Percentiles rank a stretch among this genome's conserved stretches.
phyloP scores from a whole-genome alignment of 805 yeast genomes.

The Isabelozyma gotoi region DNA sequence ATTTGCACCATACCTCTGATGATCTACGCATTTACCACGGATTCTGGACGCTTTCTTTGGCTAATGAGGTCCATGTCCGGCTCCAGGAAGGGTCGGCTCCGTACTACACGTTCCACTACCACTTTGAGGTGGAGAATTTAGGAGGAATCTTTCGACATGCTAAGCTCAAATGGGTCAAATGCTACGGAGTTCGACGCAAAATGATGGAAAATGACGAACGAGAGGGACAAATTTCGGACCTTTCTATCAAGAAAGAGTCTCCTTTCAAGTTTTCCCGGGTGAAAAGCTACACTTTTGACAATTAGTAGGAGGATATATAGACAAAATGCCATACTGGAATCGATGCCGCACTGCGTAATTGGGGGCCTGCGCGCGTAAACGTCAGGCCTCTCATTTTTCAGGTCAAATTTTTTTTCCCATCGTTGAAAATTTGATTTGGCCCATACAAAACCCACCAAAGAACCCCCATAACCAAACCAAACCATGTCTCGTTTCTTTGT shows the following conservation, averaged over 20 bases:
- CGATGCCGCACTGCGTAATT: constrained; percentile 9
- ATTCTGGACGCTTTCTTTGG: constrained; percentile 56
- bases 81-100: constrained; percentile 60
- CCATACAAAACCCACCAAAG: neutral
- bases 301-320: neutral
- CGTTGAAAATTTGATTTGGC: constrained; percentile 21
- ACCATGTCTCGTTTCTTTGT: constrained; percentile 90
- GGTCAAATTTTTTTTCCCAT: constrained; percentile 16
- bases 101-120: constrained; percentile 63
- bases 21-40: constrained; percentile 42
- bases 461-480: constrained; percentile 2
- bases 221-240: constrained; percentile 46
- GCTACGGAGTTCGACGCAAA: constrained; percentile 52
- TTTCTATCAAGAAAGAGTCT: constrained; percentile 69
- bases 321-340: neutral
- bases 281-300: constrained; percentile 26
- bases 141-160: constrained; percentile 63
- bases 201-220: constrained; percentile 42
- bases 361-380: constrained; percentile 5
- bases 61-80: constrained; percentile 47
- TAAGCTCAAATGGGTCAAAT: constrained; percentile 69
- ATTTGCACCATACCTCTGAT: constrained; percentile 12
- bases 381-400: constrained; percentile 4
- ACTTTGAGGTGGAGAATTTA: constrained; percentile 54
- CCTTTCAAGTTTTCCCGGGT: constrained; percentile 77